Conservation (phyloP, 2,329 filamentous ascomycete species). For the Calonectria crousiana region DNA sequence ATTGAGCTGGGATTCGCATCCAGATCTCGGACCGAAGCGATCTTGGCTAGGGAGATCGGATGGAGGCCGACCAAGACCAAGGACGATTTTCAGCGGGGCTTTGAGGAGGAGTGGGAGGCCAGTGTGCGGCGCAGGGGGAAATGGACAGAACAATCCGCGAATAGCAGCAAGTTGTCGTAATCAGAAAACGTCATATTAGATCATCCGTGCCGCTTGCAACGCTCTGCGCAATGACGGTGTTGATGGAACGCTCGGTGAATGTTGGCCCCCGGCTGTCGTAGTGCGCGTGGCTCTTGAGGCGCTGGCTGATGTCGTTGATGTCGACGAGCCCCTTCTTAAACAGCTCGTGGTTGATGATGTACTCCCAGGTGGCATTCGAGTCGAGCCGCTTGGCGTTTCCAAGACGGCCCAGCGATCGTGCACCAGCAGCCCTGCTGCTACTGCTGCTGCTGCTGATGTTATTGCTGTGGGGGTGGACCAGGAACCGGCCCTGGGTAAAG, state of each 20-base stretch:
- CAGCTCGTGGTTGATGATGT: constrained; percentile 84
- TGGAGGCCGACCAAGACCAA: constrained; percentile 50
- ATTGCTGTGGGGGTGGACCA: constrained; percentile 50
- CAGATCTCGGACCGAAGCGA: constrained; percentile 38
- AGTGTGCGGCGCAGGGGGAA: neutral
- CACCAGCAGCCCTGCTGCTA: constrained; percentile 67
- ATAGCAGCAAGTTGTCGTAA: neutral
- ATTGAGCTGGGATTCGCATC: constrained; percentile 50
- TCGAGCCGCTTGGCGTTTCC: constrained; percentile 60
- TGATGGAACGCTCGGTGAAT: constrained; percentile 82
- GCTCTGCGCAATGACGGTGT: constrained; percentile 82
- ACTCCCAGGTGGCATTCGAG: constrained; percentile 87
- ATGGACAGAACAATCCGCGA: neutral
- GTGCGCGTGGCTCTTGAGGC: constrained; percentile 78
- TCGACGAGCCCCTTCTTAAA: constrained; percentile 85
- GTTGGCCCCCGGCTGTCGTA: constrained; percentile 92
- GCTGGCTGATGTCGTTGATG: constrained; percentile 84
- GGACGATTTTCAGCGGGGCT: constrained; percentile 41
- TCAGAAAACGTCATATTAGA: neutral
- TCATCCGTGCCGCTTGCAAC: constrained; percentile 71
- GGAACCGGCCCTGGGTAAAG: neutral
- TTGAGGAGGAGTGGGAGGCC: constrained; percentile 33
- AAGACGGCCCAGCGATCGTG: constrained; percentile 49
- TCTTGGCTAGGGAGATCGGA: constrained; percentile 42
- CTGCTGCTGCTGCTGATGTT: constrained; percentile 76